Evolutionary conservation across 257 asterid species (phyloP).

Genomic region (Datura wrightii): DNA sequence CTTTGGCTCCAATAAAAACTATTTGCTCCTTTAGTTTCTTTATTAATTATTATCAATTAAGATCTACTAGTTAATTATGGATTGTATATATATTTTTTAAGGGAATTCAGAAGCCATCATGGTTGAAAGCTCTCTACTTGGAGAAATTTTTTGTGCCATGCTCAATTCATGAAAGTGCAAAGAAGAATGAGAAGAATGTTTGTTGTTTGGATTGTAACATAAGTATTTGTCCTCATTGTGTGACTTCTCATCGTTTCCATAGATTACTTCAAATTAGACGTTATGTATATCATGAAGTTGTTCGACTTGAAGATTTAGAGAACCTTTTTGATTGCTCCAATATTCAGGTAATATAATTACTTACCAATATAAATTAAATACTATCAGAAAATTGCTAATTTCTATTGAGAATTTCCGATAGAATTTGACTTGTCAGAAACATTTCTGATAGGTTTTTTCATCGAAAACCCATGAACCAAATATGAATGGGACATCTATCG

Average conservation of each 20-base stretch:
- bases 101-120: constrained; percentile 75
- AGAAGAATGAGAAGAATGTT: constrained; percentile 89
- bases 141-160: constrained; percentile 78
- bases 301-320: constrained; percentile 86
- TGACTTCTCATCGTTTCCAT: constrained; percentile 74
- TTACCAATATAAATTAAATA: background rate
- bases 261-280: constrained; percentile 92
- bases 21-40: background rate
- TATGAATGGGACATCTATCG: background rate
- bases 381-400: background rate
- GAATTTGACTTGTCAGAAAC: background rate
- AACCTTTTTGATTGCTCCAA: constrained; percentile 85
- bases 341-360: constrained; percentile 61
- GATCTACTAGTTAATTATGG: background rate
- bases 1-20: background rate
- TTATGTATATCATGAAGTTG: constrained; percentile 89
- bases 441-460: background rate
- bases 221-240: constrained; percentile 94
- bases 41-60: background rate
- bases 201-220: constrained; percentile 88
- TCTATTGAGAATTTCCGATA: background rate
- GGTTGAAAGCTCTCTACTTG: constrained; percentile 77
- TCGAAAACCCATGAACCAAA: too few species aligned
- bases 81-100: background rate
- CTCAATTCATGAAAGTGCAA: constrained; percentile 71